Conservation (phyloP, 2,329 filamentous ascomycete genomes). For the Exutisphaerella laricina region DNA sequence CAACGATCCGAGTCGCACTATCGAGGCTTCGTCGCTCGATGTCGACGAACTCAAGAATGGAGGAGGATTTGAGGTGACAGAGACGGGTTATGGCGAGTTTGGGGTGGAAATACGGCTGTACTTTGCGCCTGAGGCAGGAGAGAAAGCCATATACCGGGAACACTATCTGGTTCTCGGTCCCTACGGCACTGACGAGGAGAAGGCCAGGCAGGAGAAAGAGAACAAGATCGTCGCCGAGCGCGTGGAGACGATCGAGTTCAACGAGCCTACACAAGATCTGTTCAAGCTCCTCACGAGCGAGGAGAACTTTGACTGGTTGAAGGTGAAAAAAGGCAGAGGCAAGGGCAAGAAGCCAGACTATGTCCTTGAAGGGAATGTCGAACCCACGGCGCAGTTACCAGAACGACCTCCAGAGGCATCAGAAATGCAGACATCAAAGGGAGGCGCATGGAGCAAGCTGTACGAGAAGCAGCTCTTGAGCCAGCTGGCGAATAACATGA, state of each 20-base stretch:
- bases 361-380: conserved; percentile 52
- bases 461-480: conserved; percentile 30
- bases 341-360: conserved; percentile 46
- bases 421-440: conserved; percentile 60
- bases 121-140: conserved; percentile 78
- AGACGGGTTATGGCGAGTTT: conserved; percentile 98
- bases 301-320: conserved; percentile 45
- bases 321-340: conserved; percentile 53
- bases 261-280: conserved; percentile 89
- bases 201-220: conserved; percentile 58
- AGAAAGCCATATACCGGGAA: conserved; percentile 94
- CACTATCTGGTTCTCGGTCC: conserved; percentile 88
- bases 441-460: conserved; percentile 47
- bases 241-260: conserved; percentile 94
- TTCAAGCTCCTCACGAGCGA: conserved; percentile 79
- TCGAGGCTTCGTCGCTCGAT: conserved; percentile 53
- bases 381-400: conserved; percentile 68
- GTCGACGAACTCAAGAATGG: conserved; percentile 8
- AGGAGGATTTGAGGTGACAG: conserved; percentile 75
- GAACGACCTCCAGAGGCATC: conserved; percentile 55
- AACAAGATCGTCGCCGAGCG: conserved; percentile 69
- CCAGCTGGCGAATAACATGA: conserved; percentile 53
- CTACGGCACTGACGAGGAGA: conserved; percentile 71
- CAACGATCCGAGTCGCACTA: conserved; percentile 78
- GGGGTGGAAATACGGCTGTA: conserved; percentile 93